Percentiles rank a stretch among this genome's conserved stretches.
phyloP scores from a whole-genome alignment of 306 rosid genomes.

The Ziziphus jujuba region DNA sequence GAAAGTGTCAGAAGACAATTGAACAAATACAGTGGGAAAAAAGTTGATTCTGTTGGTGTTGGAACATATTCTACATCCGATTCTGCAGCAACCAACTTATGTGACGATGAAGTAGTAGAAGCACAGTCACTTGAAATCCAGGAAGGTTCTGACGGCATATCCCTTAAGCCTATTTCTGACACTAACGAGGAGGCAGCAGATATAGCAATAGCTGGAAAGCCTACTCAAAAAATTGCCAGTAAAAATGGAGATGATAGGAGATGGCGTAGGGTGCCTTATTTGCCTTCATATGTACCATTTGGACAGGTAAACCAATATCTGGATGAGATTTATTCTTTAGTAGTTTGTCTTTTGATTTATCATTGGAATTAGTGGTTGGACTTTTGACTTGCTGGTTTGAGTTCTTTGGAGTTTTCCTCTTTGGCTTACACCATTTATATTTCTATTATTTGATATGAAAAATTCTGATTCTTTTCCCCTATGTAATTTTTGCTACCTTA shows the following conservation, averaged over 20 bases:
- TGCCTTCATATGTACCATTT: conserved; percentile 96
- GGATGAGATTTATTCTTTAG: too few relatives aligned
- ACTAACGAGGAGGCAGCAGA: conserved; percentile 40
- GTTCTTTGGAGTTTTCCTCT: too few relatives aligned
- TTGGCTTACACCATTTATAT: too few relatives aligned
- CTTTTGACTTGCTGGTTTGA: too few relatives aligned
- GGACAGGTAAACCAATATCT: conserved; percentile 60
- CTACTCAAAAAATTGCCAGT: conserved; percentile 37
- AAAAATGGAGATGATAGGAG: conserved; percentile 48
- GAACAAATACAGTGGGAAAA: conserved; percentile 50
- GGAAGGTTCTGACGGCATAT: conserved; percentile 88
- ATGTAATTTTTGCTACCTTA: background rate
- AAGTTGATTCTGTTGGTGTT: conserved; percentile 37
- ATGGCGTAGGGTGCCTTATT: conserved; percentile 83
- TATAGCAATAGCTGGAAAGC: conserved; percentile 49
- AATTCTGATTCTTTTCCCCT: background rate
- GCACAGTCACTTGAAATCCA: conserved; percentile 93
- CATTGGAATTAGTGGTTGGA: too few relatives aligned
- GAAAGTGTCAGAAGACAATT: conserved; percentile 70
- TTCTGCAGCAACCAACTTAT: conserved; percentile 50
- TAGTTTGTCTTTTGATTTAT: too few relatives aligned
- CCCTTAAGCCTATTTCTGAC: conserved; percentile 83
- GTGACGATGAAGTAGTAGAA: conserved; percentile 68
- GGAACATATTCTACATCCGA: conserved; percentile 47
- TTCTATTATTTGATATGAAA: background rate